A percentile compares a stretch with the other conserved stretches of the same genome.
phyloP scores from a whole-genome alignment of 768 basidiomycete genomes.

The Phanerochaete carnosa region DNA sequence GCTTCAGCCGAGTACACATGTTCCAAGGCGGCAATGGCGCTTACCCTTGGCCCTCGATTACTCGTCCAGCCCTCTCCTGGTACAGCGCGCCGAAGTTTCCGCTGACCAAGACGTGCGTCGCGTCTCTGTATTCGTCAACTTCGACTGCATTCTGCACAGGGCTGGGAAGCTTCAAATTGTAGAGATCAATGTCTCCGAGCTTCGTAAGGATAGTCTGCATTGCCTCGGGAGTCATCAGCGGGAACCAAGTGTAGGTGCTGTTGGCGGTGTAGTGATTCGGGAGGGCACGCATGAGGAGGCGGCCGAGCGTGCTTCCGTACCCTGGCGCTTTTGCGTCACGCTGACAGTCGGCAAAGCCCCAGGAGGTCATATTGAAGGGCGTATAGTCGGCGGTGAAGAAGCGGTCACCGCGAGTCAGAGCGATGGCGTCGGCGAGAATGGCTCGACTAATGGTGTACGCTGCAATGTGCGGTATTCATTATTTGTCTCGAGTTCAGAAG shows the following conservation, averaged over 20 bases:
- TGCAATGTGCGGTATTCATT: slow-evolving; percentile 25
- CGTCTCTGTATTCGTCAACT: slow-evolving; percentile 46
- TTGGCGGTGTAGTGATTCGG: slow-evolving; percentile 66
- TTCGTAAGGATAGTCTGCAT: slow-evolving; percentile 62
- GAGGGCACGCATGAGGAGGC: slow-evolving; percentile 70
- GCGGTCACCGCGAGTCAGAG: slow-evolving; percentile 81
- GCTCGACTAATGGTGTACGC: slow-evolving; percentile 83
- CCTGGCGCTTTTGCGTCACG: slow-evolving; percentile 69
- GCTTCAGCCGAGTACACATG: neutral
- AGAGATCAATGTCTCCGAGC: slow-evolving; percentile 49
- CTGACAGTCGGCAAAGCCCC: slow-evolving; percentile 84
- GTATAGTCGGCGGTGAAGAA: slow-evolving; percentile 83
- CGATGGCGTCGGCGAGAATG: slow-evolving; percentile 83
- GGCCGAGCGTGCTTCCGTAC: slow-evolving; percentile 73
- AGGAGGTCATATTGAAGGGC: slow-evolving; percentile 74
- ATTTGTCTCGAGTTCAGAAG: neutral
- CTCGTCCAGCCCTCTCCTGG: slow-evolving; percentile 43
- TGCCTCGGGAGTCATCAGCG: slow-evolving; percentile 73
- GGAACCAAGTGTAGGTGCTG: slow-evolving; percentile 83
- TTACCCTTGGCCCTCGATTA: slow-evolving; percentile 63
- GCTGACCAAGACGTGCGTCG: slow-evolving; percentile 50
- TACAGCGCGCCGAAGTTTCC: slow-evolving; percentile 48
- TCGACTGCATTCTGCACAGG: slow-evolving; percentile 21
- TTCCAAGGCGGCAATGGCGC: neutral
- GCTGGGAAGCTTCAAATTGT: slow-evolving; percentile 52